Evolutionary conservation across 441 rosid species (phyloP), one percentile per base, ranked within the genome.

Genomic region (Arabidopsis lyrata): DNA sequence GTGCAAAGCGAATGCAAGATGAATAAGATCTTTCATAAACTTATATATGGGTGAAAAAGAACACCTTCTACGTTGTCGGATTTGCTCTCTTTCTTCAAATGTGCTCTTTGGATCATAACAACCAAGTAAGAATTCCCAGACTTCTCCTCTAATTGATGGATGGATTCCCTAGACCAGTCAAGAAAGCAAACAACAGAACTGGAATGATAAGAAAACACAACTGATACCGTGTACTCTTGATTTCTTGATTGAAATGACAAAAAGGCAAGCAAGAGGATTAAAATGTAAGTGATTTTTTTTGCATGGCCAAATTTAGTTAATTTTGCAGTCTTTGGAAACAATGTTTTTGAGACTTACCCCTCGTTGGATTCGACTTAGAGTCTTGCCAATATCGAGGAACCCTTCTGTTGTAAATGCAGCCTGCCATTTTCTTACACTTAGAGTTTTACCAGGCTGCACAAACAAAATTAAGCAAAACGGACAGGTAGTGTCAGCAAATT

Each of bases 111-210:
- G 89, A 69, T 89, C 93, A 86, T 81, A 95, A 80, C 99, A 92
- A 20, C 91, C 93, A 50, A 95, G 96, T 27, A 92, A 82, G 79
- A 92, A 91, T 71, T 95, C 99, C 99, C 99, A 95, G 7, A 95
- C 99, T 86, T 95, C 98, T 78, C 96, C 99, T 88, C 97, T 89
- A 72, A 95, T 95, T 20, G 89, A 79, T 63, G 99, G 99, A 86
- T 95, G 97, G 68, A 92, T 83, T 47, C 97, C 97, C 99, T 92
- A 59, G 5, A 59, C 32, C 24, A 64, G n/a, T 32, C 64, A 70
- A 74, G 45, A 59, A 35, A n/a, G 59, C 49, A 50, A 58, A 2
- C 41, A 41, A 50, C 24, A 20, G 5, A n/a, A 35, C 15, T 32
- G 13, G 6, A 22, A 41, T 47, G 44, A 13, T 22, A 52, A 57